phyloP scores from a whole-genome alignment of 345 rosid species.

The Isatis tinctoria region DNA sequence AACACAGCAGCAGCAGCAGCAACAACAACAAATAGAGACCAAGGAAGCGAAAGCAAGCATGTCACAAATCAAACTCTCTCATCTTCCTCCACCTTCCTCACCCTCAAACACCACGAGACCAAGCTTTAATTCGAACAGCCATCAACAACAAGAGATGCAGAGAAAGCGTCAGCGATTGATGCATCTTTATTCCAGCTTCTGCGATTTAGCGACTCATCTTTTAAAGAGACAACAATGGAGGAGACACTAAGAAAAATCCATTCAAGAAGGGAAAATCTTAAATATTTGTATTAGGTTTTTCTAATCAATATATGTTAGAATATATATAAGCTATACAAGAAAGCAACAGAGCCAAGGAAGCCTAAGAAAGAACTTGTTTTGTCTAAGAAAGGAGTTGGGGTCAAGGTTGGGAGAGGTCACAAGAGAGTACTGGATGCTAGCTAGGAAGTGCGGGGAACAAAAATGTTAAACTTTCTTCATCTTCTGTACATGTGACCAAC shows the following conservation, averaged over 20 bases:
- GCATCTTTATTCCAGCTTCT: constrained; percentile 34
- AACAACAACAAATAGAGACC: constrained; percentile 20
- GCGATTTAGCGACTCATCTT: constrained; percentile 30
- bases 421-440: too few relatives aligned
- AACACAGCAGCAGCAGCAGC: constrained; percentile 24
- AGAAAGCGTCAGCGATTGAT: constrained; percentile 42
- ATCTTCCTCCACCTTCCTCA: constrained; percentile 18
- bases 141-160: constrained; percentile 34
- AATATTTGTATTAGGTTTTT: too few relatives aligned
- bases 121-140: constrained; percentile 20
- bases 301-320: too few relatives aligned
- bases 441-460: too few relatives aligned
- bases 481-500: too few relatives aligned
- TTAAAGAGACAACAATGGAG: constrained; percentile 54
- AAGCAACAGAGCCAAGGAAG: constrained; percentile 58
- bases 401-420: constrained; percentile 77
- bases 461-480: too few relatives aligned
- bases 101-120: constrained; percentile 17
- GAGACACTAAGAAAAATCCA: constrained; percentile 43
- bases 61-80: constrained; percentile 20
- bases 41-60: constrained; percentile 26
- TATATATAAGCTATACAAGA: constrained; percentile 81
- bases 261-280: too few relatives aligned
- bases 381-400: constrained; percentile 90
- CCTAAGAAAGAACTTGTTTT: constrained; percentile 78